Base-by-base conservation (phyloP, 208 protist species). In the Leishmania braziliensis region DNA sequence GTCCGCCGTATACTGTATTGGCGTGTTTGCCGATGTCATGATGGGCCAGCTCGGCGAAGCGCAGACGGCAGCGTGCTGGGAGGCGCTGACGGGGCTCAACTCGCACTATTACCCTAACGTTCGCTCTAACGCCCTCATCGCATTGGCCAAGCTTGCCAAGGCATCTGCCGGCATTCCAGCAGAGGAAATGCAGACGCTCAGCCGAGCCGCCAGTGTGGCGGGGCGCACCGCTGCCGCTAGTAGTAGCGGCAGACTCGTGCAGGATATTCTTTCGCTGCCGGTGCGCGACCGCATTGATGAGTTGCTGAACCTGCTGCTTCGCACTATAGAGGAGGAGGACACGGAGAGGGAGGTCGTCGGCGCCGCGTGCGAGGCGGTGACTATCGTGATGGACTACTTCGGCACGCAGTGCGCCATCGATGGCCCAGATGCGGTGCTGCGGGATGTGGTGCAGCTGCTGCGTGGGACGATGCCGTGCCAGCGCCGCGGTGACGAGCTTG, bases 21-120 rank as follows among this genome's bases (percentile, higher is more conserved):
- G 95, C 69, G 91, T 96, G 29, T 95, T 96, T 62, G 95, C 95
- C 2, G 89, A 94, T 20, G 87, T 90, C 26, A 82, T 95, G 43
- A 76, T 89, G 39, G 58, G 62, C 18, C 71, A 82, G 51, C 92
- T 98, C 62, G 89, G 90, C 14, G 71, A 82, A 46, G 75, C 84
- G 62, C 85, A 92, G 16, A 77, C 95, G 53, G 83, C 88, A 75
- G 75, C 77, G 62, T 96, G 91, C 84, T 93, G 88, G 90, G 81
- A 86, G 39, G 77, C 82, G 65, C 81, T 95, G 58, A 76, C 66
- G 2, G 77, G 86, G 26, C 77, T 94, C 68, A 84, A 90, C 71
- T 71, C 58, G 51, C 87, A 94, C 85, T 95, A 90, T 79, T 88
- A 96, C 83, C 81, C 77, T 12, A 93, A 87, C 72, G 89, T 98